A percentile compares a stretch with the other conserved stretches of the same genome.
Evolutionary conservation across 2,329 filamentous ascomycete species (phyloP).

Genomic region (Penicillium sp.): DNA sequence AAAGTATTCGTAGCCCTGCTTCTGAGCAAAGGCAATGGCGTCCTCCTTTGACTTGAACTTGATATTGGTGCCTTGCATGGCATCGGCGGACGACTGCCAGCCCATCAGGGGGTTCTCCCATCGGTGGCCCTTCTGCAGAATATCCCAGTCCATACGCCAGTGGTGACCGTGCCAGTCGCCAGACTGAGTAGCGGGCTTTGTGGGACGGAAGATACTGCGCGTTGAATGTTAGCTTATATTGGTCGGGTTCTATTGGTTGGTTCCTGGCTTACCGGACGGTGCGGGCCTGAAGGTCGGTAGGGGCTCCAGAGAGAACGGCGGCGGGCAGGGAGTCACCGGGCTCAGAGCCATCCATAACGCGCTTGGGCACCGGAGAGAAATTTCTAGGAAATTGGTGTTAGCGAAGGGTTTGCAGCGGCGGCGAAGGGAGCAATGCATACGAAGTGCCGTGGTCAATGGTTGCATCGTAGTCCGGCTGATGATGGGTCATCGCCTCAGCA

Average conservation of each 20-base stretch:
- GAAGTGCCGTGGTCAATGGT: slow-evolving; percentile 86
- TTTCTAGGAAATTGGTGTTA: slow-evolving; percentile 54
- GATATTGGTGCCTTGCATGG: slow-evolving; percentile 90
- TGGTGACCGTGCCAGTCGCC: slow-evolving; percentile 78
- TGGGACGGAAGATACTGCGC: slow-evolving; percentile 79
- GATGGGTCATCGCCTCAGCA: slow-evolving; percentile 54
- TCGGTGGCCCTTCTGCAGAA: slow-evolving; percentile 83
- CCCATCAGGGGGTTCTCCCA: slow-evolving; percentile 99
- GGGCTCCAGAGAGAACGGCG: slow-evolving; percentile 85
- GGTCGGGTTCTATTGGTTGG: neutral
- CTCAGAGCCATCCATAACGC: slow-evolving; percentile 88
- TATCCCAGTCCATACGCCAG: slow-evolving; percentile 99
- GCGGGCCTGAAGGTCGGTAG: slow-evolving; percentile 87
- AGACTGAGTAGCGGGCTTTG: slow-evolving; percentile 95
- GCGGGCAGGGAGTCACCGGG: slow-evolving; percentile 71
- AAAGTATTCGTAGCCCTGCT: slow-evolving; percentile 99
- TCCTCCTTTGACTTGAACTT: slow-evolving; percentile 93
- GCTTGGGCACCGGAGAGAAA: slow-evolving; percentile 87
- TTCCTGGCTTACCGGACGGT: slow-evolving; percentile 72
- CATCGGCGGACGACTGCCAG: slow-evolving; percentile 94
- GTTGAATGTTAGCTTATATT: slow-evolving; percentile 10
- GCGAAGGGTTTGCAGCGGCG: slow-evolving; percentile 12
- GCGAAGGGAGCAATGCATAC: slow-evolving; percentile 53
- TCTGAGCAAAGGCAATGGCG: slow-evolving; percentile 91
- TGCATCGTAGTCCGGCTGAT: slow-evolving; percentile 78